phyloP scores from a whole-genome alignment of 164 flowering plant species.

The Annona cherimola region DNA sequence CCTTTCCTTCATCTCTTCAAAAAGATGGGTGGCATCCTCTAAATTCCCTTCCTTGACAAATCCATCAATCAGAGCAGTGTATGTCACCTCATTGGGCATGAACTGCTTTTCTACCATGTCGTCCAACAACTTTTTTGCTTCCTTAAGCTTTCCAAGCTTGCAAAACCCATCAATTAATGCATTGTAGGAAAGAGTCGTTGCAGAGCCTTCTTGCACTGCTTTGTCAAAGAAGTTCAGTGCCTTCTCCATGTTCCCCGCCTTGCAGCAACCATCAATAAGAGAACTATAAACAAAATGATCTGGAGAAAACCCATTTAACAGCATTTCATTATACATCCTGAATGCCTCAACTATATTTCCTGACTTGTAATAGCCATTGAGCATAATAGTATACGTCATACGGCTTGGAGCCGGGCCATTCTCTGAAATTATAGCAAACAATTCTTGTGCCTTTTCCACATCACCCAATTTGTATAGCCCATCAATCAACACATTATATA shows the following conservation, averaged over 20 bases:
- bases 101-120: conserved; percentile 41
- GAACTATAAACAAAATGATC: conserved; percentile 52
- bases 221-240: conserved; percentile 46
- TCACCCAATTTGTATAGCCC: conserved; percentile 61
- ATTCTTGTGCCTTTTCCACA: conserved; percentile 41
- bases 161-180: conserved; percentile 55
- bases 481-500: conserved; percentile 53
- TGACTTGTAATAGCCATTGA: conserved; percentile 65
- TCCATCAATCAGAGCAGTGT: conserved; percentile 52
- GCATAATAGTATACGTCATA: conserved; percentile 55
- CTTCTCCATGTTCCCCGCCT: conserved; percentile 48
- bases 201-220: conserved; percentile 46
- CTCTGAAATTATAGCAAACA: conserved; percentile 36
- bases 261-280: conserved; percentile 60
- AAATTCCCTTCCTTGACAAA: conserved; percentile 47
- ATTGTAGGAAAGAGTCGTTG: conserved; percentile 45
- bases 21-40: conserved; percentile 45
- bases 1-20: conserved; percentile 47
- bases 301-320: conserved; percentile 31
- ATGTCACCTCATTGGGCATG: conserved; percentile 52
- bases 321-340: conserved; percentile 49
- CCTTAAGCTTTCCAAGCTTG: conserved; percentile 38
- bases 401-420: conserved; percentile 46
- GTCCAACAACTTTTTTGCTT: conserved; percentile 37
- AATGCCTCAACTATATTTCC: conserved; percentile 52